Percentiles rank a stretch among this genome's conserved stretches.
Evolutionary conservation across 345 rosid genomes (phyloP).

Genomic region (Raphanus raphanistrum): DNA sequence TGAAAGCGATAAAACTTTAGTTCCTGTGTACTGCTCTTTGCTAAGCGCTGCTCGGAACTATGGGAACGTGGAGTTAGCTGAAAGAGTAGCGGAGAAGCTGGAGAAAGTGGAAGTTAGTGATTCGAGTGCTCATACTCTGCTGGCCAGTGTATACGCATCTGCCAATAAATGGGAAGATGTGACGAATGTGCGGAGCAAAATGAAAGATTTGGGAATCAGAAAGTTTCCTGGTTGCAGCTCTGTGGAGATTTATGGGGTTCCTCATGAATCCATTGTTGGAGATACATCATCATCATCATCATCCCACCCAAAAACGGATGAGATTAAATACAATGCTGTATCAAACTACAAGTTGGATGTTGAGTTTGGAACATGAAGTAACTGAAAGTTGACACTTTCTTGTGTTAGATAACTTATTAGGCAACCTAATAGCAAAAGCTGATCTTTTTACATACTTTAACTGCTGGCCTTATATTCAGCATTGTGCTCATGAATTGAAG

Average conservation of each 20-base stretch:
- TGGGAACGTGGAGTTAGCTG: slow-evolving; percentile 59
- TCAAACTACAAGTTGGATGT: slow-evolving; percentile 33
- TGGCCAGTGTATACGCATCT: slow-evolving; percentile 66
- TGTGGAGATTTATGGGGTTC: slow-evolving; percentile 50
- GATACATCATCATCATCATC: slow-evolving; percentile 35
- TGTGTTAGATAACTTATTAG: not conserved
- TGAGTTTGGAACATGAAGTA: slow-evolving; percentile 32
- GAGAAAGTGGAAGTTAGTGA: slow-evolving; percentile 51
- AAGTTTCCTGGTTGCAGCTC: slow-evolving; percentile 84
- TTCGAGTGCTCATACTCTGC: slow-evolving; percentile 60
- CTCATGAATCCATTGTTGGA: slow-evolving; percentile 54
- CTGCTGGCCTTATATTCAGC: not conserved
- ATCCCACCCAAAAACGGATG: slow-evolving; percentile 41
- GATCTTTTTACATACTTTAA: slow-evolving; percentile 2
- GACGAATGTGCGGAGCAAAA: slow-evolving; percentile 58
- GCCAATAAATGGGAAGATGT: slow-evolving; percentile 79
- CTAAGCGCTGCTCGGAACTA: slow-evolving; percentile 73
- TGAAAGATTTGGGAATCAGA: slow-evolving; percentile 70
- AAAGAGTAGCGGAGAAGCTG: slow-evolving; percentile 53
- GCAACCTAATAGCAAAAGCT: not conserved
- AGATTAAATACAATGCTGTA: slow-evolving; percentile 43
- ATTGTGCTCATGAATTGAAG: not conserved
- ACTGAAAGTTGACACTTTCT: slow-evolving; percentile 12
- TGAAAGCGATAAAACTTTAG: slow-evolving; percentile 37
- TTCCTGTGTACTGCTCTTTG: slow-evolving; percentile 66